phyloP scores from a whole-genome alignment of 2,329 filamentous ascomycete species.

The Claviceps africana region DNA sequence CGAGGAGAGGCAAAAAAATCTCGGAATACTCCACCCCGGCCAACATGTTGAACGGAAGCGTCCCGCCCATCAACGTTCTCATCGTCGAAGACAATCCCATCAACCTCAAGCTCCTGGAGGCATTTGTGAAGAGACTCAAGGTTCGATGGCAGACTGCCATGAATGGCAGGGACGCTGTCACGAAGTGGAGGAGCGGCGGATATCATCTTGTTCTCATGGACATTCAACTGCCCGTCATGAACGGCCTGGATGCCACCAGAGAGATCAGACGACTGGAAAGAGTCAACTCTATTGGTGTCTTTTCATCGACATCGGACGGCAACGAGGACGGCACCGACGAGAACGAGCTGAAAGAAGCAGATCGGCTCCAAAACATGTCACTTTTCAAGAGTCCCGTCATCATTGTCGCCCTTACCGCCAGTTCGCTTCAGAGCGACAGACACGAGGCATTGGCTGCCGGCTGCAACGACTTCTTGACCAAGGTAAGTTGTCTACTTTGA shows the following conservation, averaged over 20 bases:
- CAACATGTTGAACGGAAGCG: slow-evolving; percentile 61
- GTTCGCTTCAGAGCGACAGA: slow-evolving; percentile 84
- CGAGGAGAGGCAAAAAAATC: slow-evolving; percentile 41
- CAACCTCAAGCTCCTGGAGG: slow-evolving; percentile 83
- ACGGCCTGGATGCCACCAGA: slow-evolving; percentile 82
- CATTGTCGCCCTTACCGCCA: slow-evolving; percentile 91
- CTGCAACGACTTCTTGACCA: slow-evolving; percentile 96
- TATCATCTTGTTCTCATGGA: slow-evolving; percentile 98
- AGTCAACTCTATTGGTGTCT: slow-evolving; percentile 85
- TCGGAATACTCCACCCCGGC: slow-evolving; percentile 33
- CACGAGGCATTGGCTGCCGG: slow-evolving; percentile 90
- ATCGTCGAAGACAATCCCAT: slow-evolving; percentile 99
- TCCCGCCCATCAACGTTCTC: slow-evolving; percentile 91
- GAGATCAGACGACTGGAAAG: slow-evolving; percentile 85
- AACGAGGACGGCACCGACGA: slow-evolving; percentile 27
- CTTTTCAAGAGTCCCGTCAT: slow-evolving; percentile 95
- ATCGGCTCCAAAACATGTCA: slow-evolving; percentile 51
- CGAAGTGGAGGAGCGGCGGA: slow-evolving; percentile 81
- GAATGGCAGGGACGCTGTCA: slow-evolving; percentile 85
- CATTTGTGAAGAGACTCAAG: slow-evolving; percentile 89
- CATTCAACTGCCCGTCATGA: slow-evolving; percentile 95
- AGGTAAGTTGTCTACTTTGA: slow-evolving; percentile 38
- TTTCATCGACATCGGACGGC: slow-evolving; percentile 52
- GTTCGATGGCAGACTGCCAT: slow-evolving; percentile 96
- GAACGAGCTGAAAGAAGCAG: slow-evolving; percentile 43